Evolutionary conservation across 371 early-diverging fungal species (phyloP), one percentile per base, ranked within the genome.

Genomic region (Mortierella sp.): DNA sequence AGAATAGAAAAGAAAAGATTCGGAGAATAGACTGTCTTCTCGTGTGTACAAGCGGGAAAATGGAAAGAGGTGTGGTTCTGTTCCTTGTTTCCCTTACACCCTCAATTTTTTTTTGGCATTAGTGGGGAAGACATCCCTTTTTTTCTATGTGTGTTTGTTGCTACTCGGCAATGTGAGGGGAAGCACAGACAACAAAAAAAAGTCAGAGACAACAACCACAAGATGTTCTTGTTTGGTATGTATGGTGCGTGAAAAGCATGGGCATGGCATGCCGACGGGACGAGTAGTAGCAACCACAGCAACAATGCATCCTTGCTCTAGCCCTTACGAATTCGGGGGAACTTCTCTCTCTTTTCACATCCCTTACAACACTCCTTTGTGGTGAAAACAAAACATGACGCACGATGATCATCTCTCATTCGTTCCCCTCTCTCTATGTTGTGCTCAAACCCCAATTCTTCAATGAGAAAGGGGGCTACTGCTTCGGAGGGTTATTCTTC

Each of bases 201-300:
- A n/a, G n/a, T 5, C 10, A 29, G 10, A 24, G 18, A 6, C 21
- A 27, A 12, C 12, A 56, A 56, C 32, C 60, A 60, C 60, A 60
- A 32, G 16, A 60, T 29, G 16, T 29, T 29, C 27, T 49, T 18
- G 49, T 49, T 48, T 49, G 49, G 49, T 49, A 49, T 49, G 14
- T 2, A 49, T 5, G 49, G 0, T 4, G 14, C 14, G 0, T 16
- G 12, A 49, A 49, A 49, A 14, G 60, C 16, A 16, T 32, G 32
- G 11, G 27, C 60, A 60, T 14, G 32, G 29, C 29, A 58, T 58
- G 58, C 2, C 11, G 27, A 8, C 27, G 11, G 10, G 29, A 11
- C 8, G 56, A 58, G 58, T 29, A 58, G 14, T 58, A 58, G 58
- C 58, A 58, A 32, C 58, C 58, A 58, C 58, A 58, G 29, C 58